Base-by-base conservation (phyloP, 495 filamentous ascomycete genomes). In the Xylaria nigripes region DNA sequence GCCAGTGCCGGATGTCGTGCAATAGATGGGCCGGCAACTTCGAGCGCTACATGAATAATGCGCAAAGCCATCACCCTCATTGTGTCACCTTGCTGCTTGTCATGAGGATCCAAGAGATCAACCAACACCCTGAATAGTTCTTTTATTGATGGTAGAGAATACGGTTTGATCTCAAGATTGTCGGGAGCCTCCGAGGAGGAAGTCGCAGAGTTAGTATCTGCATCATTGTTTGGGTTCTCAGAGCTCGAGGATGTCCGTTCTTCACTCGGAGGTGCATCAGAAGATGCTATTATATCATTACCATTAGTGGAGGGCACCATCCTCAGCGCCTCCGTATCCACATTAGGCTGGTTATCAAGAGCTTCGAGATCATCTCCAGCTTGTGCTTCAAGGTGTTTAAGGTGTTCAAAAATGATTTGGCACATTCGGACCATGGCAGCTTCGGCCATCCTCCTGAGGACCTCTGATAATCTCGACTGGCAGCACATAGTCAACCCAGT, bases 341-440 rank as follows among this genome's bases (percentile, higher is more conserved):
- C 78, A 57, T 84, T 82, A 15, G 79, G 78, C 45, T 81, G 73
- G 58, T 77, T 70, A 61, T 86, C 81, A 56, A 85, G 58, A 36
- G 78, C 75, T 30, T 81, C 74, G 45, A 75, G 59, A 62, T 86
- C 76, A 60, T 81, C 75, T 40, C 80, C 76, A 43, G 78, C 76
- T 64, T 88, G 82, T 30, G 85, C 77, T 61, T 96, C 87, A 16
- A 98, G 72, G 56, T 88, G 79, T 58, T 96, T 94, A 30, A 99
- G 70, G 30, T 94, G 83, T 69, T 87, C 85, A 68, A 99, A 99
- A 48, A 97, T 93, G 54, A 92, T 87, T 69, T 97, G 94, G 65
- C 92, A 96, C 92, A 99, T 99, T 55, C 86, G 86, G 50, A 96
- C 86, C 94, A 97, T 97, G 51, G 89, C 86, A 68, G 95, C 93